phyloP scores from a whole-genome alignment of 1,284 basidiomycete species.

The Stereum hirsutum region DNA sequence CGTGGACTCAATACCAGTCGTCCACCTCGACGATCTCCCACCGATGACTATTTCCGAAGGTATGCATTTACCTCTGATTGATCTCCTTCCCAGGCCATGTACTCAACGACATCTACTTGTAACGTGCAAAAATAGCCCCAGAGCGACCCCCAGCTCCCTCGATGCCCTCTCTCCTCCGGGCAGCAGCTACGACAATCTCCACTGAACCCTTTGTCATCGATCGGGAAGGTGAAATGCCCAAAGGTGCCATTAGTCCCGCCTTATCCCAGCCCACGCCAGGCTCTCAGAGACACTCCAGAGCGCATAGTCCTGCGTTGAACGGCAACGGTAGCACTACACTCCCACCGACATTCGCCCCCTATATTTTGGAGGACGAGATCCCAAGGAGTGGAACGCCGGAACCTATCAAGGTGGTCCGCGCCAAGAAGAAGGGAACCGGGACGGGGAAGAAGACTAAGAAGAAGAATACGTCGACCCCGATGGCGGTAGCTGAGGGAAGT shows the following conservation, averaged over 20 bases:
- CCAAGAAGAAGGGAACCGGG: conserved; percentile 57
- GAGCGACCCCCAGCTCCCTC: background rate
- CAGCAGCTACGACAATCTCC: conserved; percentile 11
- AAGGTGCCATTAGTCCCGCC: conserved; percentile 28
- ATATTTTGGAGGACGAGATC: conserved; percentile 38
- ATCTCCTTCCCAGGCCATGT: too few species aligned
- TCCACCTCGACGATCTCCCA: conserved; percentile 66
- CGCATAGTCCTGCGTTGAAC: conserved; percentile 12
- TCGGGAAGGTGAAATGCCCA: conserved; percentile 80
- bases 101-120: background rate
- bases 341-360: conserved; percentile 52
- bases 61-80: conserved; percentile 13
- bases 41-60: conserved; percentile 34
- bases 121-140: background rate
- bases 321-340: conserved; percentile 18
- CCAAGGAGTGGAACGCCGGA: conserved; percentile 45
- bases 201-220: conserved; percentile 52
- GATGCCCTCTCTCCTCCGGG: conserved; percentile 17
- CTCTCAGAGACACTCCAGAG: conserved; percentile 15
- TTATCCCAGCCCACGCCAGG: conserved; percentile 12
- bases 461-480: too few species aligned
- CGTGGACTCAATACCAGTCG: conserved; percentile 80
- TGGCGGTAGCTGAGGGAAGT: too few species aligned
- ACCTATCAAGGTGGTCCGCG: conserved; percentile 64
- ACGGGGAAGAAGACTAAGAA: conserved; percentile 60